phyloP scores from a whole-genome alignment of 768 basidiomycete genomes.

The Auricularia cornea region DNA sequence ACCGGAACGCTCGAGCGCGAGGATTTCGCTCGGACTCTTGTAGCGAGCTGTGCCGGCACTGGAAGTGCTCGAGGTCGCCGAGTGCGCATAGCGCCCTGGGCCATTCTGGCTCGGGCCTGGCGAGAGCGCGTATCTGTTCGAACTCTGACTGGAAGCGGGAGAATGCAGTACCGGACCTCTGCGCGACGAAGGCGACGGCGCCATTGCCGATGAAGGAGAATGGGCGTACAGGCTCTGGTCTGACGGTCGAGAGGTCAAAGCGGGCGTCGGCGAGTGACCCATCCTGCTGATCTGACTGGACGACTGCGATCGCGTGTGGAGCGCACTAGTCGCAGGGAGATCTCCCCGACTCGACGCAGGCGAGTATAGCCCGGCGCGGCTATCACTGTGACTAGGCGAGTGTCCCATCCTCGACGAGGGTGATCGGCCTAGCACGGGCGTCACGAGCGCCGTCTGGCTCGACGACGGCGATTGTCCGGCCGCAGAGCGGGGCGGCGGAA shows the following conservation, averaged over 20 bases:
- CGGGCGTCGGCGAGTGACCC: no score
- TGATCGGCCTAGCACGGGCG: background rate
- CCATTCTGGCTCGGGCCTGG: background rate
- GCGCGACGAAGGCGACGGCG: background rate
- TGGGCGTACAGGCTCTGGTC: background rate
- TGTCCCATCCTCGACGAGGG: background rate
- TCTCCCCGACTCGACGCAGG: no score
- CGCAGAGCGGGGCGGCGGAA: no score
- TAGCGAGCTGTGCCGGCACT: background rate
- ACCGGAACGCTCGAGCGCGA: background rate
- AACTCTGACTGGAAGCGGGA: background rate
- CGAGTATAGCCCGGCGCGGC: no score
- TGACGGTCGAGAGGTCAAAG: no score
- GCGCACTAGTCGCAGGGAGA: no score
- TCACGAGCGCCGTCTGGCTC: background rate
- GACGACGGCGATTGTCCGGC: background rate
- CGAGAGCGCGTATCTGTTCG: background rate
- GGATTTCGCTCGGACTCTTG: background rate
- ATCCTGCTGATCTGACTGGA: no score
- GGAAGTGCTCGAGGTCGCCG: background rate
- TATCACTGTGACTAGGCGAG: no score
- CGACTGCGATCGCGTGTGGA: no score
- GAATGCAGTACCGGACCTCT: no score
- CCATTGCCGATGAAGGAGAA: background rate
- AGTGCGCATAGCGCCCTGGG: background rate